A percentile compares a stretch with the other conserved stretches of the same genome.
Evolutionary conservation across 257 asterid genomes (phyloP).

Genomic region (Handroanthus guayacan): DNA sequence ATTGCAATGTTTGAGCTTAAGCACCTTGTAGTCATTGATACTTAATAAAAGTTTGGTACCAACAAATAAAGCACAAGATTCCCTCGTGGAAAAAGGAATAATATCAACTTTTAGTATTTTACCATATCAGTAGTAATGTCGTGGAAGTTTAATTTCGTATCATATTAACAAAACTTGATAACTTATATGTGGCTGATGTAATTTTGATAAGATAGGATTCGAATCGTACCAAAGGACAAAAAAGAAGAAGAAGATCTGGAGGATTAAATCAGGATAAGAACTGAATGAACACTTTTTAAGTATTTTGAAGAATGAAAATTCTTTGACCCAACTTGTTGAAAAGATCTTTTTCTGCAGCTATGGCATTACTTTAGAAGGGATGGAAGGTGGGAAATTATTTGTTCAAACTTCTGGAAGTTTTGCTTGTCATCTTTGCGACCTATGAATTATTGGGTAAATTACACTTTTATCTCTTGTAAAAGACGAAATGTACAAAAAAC

Average conservation of each 20-base stretch:
- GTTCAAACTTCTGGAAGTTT: not conserved
- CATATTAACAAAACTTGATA: slow-evolving; percentile 30
- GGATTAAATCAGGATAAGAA: slow-evolving; percentile 21
- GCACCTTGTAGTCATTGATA: not conserved
- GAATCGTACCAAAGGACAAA: slow-evolving; percentile 1
- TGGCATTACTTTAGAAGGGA: not conserved
- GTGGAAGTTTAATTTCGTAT: slow-evolving; percentile 30
- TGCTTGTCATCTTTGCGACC: too few relatives aligned
- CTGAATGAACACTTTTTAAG: slow-evolving; percentile 22
- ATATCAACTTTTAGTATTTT: not conserved
- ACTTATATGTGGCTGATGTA: slow-evolving; percentile 37
- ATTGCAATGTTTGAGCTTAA: not conserved
- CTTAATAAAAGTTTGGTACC: not conserved
- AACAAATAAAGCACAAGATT: slow-evolving; percentile 27
- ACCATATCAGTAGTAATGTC: not conserved
- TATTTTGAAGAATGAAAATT: slow-evolving; percentile 18
- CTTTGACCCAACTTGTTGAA: slow-evolving; percentile 16
- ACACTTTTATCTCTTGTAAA: too few relatives aligned
- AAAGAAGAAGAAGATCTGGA: not conserved
- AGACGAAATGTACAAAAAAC: too few relatives aligned
- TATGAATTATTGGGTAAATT: too few relatives aligned
- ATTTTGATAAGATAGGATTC: slow-evolving; percentile 35
- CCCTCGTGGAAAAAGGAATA: slow-evolving; percentile 17
- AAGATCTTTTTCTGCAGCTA: not conserved
- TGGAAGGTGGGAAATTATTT: not conserved